These are phyloP conservation scores for Neurospora terricola DNA, from an alignment of 495 filamentous ascomycete genomes.

Conservation along the genomic window DNA sequence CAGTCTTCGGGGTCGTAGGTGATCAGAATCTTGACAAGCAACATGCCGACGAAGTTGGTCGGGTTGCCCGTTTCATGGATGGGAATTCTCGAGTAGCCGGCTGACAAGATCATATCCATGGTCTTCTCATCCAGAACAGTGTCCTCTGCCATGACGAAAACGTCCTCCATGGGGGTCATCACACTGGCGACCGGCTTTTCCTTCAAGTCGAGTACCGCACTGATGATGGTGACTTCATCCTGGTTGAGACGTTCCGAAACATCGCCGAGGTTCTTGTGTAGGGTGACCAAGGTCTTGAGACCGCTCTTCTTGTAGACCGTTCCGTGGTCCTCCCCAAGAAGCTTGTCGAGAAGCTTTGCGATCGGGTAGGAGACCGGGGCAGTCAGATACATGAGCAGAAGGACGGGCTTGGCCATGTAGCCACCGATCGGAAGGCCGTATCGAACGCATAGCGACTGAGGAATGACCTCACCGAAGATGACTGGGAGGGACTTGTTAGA, in stretches of 20 bases:
- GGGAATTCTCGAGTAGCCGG: conserved; percentile 91
- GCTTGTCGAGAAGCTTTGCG: conserved; percentile 77
- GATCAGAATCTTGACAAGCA: conserved; percentile 95
- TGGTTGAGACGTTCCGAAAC: conserved; percentile 85
- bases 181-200: conserved; percentile 89
- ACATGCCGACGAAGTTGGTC: conserved; percentile 90
- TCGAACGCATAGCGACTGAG: conserved; percentile 91
- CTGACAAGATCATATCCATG: conserved; percentile 84
- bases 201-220: conserved; percentile 89
- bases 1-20: conserved; percentile 95
- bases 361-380: conserved; percentile 80
- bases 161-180: conserved; percentile 97
- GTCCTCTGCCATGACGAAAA: conserved; percentile 90
- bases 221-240: conserved; percentile 98
- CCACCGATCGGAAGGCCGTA: conserved; percentile 96
- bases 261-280: conserved; percentile 83
- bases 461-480: conserved; percentile 94
- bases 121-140: conserved; percentile 82
- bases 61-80: conserved; percentile 79
- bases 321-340: conserved; percentile 86
- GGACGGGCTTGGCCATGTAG: conserved; percentile 82
- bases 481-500: conserved; percentile 40
- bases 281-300: conserved; percentile 66
- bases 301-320: conserved; percentile 95
- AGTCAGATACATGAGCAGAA: conserved; percentile 84